phyloP scores from a whole-genome alignment of 2,329 filamentous ascomycete genomes.

The Atkinsonella texensis region DNA sequence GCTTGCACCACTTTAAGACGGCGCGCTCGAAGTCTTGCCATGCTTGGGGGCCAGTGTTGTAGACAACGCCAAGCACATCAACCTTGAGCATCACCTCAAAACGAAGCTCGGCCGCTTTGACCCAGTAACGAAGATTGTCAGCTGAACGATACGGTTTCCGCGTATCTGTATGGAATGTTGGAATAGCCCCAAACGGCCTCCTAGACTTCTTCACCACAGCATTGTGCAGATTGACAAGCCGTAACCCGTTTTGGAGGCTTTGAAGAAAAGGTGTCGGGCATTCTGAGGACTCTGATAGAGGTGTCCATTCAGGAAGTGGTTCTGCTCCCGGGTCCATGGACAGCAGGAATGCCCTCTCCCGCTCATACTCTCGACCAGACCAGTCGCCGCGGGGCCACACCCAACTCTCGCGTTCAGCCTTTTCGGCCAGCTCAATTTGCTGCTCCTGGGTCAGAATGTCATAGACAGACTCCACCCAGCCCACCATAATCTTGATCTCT shows the following conservation, averaged over 20 bases:
- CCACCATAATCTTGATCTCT: conserved; percentile 62
- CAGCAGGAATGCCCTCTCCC: conserved; percentile 70
- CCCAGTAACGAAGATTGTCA: conserved; percentile 91
- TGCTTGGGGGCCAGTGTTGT: conserved; percentile 53
- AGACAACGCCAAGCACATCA: conserved; percentile 78
- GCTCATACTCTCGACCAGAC: conserved; percentile 59
- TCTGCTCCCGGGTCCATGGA: conserved; percentile 55
- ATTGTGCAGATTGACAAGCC: conserved; percentile 82
- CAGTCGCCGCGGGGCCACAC: conserved; percentile 72
- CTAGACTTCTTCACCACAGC: conserved; percentile 73
- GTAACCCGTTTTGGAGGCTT: conserved; percentile 64
- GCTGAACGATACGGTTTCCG: conserved; percentile 87
- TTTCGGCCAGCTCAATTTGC: conserved; percentile 61
- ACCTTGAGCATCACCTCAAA: conserved; percentile 80
- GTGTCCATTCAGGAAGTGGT: conserved; percentile 56
- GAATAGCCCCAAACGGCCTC: conserved; percentile 80
- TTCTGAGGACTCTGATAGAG: conserved; percentile 26
- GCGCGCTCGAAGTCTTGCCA: conserved; percentile 79
- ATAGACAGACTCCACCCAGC: conserved; percentile 71
- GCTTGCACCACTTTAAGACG: conserved; percentile 70
- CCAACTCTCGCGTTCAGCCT: conserved; percentile 60
- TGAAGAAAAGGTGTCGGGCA: conserved; percentile 62
- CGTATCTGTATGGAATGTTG: conserved; percentile 81
- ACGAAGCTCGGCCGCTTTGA: conserved; percentile 86
- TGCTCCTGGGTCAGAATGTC: conserved; percentile 67